A percentile compares a stretch with the other conserved stretches of the same genome.
These are phyloP conservation scores for Phytophthora fragariae DNA, from an alignment of 352 stramenopile genomes.

Conservation along the genomic window DNA sequence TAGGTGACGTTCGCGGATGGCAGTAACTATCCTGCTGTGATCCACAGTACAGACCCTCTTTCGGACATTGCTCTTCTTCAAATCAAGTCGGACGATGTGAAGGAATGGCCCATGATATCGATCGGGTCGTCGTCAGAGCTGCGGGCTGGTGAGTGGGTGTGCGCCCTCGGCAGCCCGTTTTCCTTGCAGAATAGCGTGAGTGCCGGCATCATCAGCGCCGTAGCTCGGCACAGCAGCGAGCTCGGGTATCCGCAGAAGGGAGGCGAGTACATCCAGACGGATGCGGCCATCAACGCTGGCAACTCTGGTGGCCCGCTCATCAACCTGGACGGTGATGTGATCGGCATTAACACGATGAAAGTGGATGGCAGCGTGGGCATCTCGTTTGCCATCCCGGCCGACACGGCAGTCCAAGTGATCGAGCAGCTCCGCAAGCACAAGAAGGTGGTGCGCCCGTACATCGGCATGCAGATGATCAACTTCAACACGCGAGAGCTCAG, in stretches of 20 bases:
- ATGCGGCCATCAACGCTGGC: conserved; percentile 94
- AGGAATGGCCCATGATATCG: conserved; percentile 74
- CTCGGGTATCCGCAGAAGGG: conserved; percentile 83
- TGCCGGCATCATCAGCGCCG: conserved; percentile 92
- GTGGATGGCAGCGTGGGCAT: conserved; percentile 91
- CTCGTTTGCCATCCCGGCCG: conserved; percentile 94
- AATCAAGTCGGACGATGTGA: conserved; percentile 65
- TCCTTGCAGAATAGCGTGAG: conserved; percentile 93
- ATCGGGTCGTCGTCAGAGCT: conserved; percentile 80
- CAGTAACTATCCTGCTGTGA: conserved; percentile 72
- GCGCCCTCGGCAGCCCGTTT: conserved; percentile 92
- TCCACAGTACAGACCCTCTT: conserved; percentile 88
- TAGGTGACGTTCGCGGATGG: conserved; percentile 88
- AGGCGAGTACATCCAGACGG: conserved; percentile 94
- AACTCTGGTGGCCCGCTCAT: conserved; percentile 95
- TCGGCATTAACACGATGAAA: conserved; percentile 96
- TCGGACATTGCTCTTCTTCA: conserved; percentile 94
- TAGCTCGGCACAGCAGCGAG: conserved; percentile 90
- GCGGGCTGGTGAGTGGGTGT: conserved; percentile 92
- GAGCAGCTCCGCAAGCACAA: conserved; percentile 89
- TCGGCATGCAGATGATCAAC: conserved; percentile 94
- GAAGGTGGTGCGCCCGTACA: conserved; percentile 90
- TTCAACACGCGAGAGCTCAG: conserved; percentile 75
- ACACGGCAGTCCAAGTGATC: conserved; percentile 91
- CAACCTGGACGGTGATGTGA: conserved; percentile 93